Evolutionary conservation across 2,329 filamentous ascomycete genomes (phyloP), one percentile per base, ranked within the genome.

Genomic region (Clonostachys chloroleuca): DNA sequence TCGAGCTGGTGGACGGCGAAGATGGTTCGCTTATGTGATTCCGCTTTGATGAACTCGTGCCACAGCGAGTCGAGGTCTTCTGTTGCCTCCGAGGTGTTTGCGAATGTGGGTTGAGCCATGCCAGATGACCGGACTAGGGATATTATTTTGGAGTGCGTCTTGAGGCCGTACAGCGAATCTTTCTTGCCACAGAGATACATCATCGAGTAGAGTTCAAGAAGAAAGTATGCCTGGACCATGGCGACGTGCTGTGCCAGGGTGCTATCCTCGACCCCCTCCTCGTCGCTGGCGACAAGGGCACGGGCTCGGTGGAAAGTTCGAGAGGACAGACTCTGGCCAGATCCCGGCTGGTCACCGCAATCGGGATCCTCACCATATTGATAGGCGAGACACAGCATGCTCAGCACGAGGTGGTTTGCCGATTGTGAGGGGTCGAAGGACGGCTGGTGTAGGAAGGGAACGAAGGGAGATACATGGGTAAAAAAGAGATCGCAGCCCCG

Each of bases 1-100:
- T 73, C 69, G 24, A 72, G 59, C 47, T 73, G 68, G 49, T 72
- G 69, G 0, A 67, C 59, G 10, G 69, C 66, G 44, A 70, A 69
- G 5, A 68, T 47, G 1, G 69, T 72, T 16, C 69, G 63, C 47
- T 72, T 72, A 39, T 63, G 61, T 0, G 68, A 67, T 48, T 72
- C 69, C 1, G 59, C 49, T 43, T 52, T 53, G 35, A 65, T 57
- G 39, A 70, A 69, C 36, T 62, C 51, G n/a, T 53, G 54, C 69
- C 69, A 72, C 6, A 72, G 52, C 2, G 64, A 57, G 2, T 69
- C 59, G 2, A 71, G 58, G 47, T 68, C 63, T 43, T 57, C 43
- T 13, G 62, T 57, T 12, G 14, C 14, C 14, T 56, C 37, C 1
- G 52, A 47, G 1, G 57, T 46, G 12, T 60, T 53, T 5, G 46